Evolutionary conservation across 441 rosid genomes (phyloP), one percentile per base, ranked within the genome.

Genomic region (Isatis lusitanica): DNA sequence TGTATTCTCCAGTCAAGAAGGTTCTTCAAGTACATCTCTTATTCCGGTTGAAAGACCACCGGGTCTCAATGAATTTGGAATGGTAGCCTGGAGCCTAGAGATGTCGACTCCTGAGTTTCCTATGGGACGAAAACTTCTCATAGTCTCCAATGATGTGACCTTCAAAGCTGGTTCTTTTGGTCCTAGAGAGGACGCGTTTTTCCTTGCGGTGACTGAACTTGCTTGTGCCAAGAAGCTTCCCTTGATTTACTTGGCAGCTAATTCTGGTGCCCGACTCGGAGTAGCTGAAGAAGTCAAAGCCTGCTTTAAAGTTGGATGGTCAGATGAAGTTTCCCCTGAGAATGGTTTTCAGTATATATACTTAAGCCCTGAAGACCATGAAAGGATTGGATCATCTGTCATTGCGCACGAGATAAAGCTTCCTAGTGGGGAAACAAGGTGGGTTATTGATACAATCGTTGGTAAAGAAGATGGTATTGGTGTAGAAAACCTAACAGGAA

Each of bases 141-240:
- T 96, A 60, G 88, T 96, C 21, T 83, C 96, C 30, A 96, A 96
- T 81, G 99, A 96, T 73, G 97, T 93, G 75, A 96, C 99, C 78
- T 93, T 89, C 81, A 93, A 88, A 83, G 98, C 96, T 33, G 99
- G 99, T 68, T 96, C 99, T 70, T 96, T 96, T 80, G 99, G 99
- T 70, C 98, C 93, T 59, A 92, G 83, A 81, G 99, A 96, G 83
- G 99, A 96, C 55, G 97, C 99, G 39, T 93, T 93, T 87, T 96
- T 96, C 80, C 89, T 74, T 70, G 98, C 96, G 40, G 94, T 96
- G 28, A 92, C 98, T 57, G 96, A 93, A 74, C 92, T 93, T 24
- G 99, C 99, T 60, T 96, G 99, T 81, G 73, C 81, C 52, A 84
- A 87, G 86, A 96, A 90, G 81, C 84, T 96, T 70, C 99, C 99